Conservation (phyloP, 2,329 filamentous ascomycete genomes). For the Aureobasidium lini region DNA sequence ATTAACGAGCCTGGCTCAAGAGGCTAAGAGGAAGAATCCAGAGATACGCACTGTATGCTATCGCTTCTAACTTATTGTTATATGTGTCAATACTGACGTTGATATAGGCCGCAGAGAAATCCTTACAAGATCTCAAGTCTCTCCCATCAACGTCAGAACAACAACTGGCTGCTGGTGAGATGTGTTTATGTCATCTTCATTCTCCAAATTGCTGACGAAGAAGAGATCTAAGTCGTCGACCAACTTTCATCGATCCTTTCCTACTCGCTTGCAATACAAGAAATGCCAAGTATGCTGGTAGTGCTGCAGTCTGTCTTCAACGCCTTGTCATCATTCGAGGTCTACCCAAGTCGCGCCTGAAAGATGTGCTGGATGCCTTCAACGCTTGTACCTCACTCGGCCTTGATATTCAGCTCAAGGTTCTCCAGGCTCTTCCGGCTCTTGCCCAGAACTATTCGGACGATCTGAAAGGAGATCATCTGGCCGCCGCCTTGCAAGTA, state of each 20-base stretch:
- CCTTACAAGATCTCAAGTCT: slow-evolving; percentile 77
- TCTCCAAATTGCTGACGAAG: slow-evolving; percentile 22
- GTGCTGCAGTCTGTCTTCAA: slow-evolving; percentile 82
- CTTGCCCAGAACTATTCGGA: slow-evolving; percentile 82
- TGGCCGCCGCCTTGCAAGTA: slow-evolving; percentile 78
- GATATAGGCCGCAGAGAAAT: slow-evolving; percentile 70
- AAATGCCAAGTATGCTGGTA: slow-evolving; percentile 82
- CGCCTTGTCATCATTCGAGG: slow-evolving; percentile 76
- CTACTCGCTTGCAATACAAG: slow-evolving; percentile 85
- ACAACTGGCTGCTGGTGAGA: slow-evolving; percentile 61
- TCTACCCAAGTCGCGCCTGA: slow-evolving; percentile 69
- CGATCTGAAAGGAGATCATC: slow-evolving; percentile 70
- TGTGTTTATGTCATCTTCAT: background rate
- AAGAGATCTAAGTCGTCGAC: slow-evolving; percentile 71
- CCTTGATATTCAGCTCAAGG: slow-evolving; percentile 90
- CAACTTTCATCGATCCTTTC: slow-evolving; percentile 86
- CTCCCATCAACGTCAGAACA: slow-evolving; percentile 68
- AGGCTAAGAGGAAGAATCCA: slow-evolving; percentile 89
- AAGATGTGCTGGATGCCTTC: slow-evolving; percentile 80
- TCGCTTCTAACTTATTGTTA: background rate
- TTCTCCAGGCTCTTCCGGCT: slow-evolving; percentile 83
- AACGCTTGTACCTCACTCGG: slow-evolving; percentile 67
- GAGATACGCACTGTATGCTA: slow-evolving; percentile 68
- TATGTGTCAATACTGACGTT: slow-evolving; percentile 10
- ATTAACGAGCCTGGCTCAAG: slow-evolving; percentile 83